phyloP scores from a whole-genome alignment of 257 asterid species.

The Leonotis leonurus region DNA sequence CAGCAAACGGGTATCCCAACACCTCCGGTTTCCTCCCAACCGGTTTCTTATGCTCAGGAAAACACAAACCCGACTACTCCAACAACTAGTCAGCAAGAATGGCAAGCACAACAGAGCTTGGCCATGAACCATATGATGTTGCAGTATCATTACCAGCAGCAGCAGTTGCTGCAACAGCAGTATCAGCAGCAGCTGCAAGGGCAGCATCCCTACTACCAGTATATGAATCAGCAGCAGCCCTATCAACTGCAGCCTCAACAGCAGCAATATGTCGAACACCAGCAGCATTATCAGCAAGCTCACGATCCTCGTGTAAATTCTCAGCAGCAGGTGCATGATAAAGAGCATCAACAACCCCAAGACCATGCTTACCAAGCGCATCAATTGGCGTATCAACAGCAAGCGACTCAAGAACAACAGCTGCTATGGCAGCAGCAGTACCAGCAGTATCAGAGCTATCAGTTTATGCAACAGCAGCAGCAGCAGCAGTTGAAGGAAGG shows the following conservation, averaged over 20 bases:
- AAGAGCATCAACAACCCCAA: slow-evolving; percentile 31
- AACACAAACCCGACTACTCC: slow-evolving; percentile 17
- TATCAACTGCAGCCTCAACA: slow-evolving; percentile 37
- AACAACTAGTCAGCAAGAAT: slow-evolving; percentile 24
- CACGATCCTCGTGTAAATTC: slow-evolving; percentile 19
- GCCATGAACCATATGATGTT: slow-evolving; percentile 42
- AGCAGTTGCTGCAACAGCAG: slow-evolving; percentile 52
- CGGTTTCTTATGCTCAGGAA: slow-evolving; percentile 32
- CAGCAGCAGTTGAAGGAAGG: slow-evolving; percentile 41
- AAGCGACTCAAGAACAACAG: slow-evolving; percentile 27
- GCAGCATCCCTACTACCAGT: slow-evolving; percentile 35
- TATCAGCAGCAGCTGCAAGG: slow-evolving; percentile 48
- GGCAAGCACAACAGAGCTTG: slow-evolving; percentile 26
- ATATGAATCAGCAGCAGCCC: slow-evolving; percentile 33
- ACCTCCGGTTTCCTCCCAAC: slow-evolving; percentile 23
- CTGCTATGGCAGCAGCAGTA: slow-evolving; percentile 62
- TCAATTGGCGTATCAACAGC: slow-evolving; percentile 51
- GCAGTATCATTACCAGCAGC: slow-evolving; percentile 63
- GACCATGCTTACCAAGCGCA: slow-evolving; percentile 39
- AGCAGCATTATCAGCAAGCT: slow-evolving; percentile 36
- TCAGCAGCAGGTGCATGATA: slow-evolving; percentile 13
- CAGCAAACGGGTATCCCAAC: slow-evolving; percentile 6
- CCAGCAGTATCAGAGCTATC: slow-evolving; percentile 52
- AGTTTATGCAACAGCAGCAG: slow-evolving; percentile 32
- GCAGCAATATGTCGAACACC: slow-evolving; percentile 25